Base-by-base conservation (phyloP, 2,329 filamentous ascomycete genomes). In the Aspergillus hortae region DNA sequence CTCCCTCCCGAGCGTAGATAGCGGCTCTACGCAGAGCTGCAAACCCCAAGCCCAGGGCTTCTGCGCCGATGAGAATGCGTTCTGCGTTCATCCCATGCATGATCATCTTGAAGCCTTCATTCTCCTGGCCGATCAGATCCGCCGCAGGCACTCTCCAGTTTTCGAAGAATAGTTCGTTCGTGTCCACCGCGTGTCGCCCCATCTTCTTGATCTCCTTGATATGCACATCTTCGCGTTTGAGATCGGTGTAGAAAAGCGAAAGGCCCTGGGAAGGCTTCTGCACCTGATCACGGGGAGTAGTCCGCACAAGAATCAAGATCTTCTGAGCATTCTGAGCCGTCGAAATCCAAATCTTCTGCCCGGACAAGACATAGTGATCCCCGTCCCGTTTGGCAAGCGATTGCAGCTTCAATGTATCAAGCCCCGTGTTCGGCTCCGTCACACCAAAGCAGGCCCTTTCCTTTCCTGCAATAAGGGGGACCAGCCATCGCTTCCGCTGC, bases 1-100 rank as follows among this genome's bases (percentile, higher is more conserved):
- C 59, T 17, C 79, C 66, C 21, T 80, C 75, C 6, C 68, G 60
- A 1, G 80, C 77, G 55, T 83, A 83, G 4, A 68, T 57, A 0
- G 70, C 63, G 0, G 77, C 76, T 17, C 67, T 65, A 4, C 73
- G 61, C 2, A 78, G 57, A 1, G 75, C 74, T 0, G 72, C 74
- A 55, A 69, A 77, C 0, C 76, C 76, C 0, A 77, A 64, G 0
- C 76, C 76, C 1, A 78, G 58, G 2, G 75, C 76, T 49, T 72
- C 69, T 3, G 67, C 67, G 0, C 61, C 69, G 49, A 72, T 69
- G 2, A 72, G 53, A 27, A 71, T 67, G 7, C 69, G 61, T 52
- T 72, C 69, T 0, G 69, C 68, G 35, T 72, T 71, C 70, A 72
- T 72, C 0, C 69, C 70, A 35, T 69, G 67, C 53, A 72, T 56